These are phyloP conservation scores for Isatis lusitanica DNA, from an alignment of 441 rosid genomes.

Conservation along the genomic window DNA sequence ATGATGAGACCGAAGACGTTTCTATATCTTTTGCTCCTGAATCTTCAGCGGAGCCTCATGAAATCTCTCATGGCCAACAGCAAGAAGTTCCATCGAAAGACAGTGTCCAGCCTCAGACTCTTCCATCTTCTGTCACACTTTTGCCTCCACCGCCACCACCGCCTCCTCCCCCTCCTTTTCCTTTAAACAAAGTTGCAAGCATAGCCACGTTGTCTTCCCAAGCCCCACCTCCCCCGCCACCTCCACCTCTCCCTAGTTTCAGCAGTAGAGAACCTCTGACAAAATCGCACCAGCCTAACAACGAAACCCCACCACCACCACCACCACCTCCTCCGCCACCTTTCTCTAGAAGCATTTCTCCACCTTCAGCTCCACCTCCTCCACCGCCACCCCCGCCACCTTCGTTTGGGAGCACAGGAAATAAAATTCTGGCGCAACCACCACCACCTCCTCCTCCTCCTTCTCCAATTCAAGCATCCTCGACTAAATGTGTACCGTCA, in stretches of 20 bases:
- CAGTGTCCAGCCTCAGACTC: constrained; percentile 25
- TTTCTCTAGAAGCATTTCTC: constrained; percentile 27
- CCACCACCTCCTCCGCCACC: constrained; percentile 39
- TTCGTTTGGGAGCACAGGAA: constrained; percentile 12
- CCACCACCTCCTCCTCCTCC: constrained; percentile 30
- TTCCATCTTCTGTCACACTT: constrained; percentile 26
- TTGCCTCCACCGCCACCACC: constrained; percentile 25
- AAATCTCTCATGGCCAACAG: constrained; percentile 38
- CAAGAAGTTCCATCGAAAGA: constrained; percentile 34
- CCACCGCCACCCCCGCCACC: constrained; percentile 25
- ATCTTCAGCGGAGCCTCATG: constrained; percentile 39
- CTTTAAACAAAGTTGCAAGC: neutral
- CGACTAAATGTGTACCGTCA: constrained; percentile 19
- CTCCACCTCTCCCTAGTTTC: constrained; percentile 35
- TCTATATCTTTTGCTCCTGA: constrained; percentile 39
- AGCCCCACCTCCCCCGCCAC: constrained; percentile 34
- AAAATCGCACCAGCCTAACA: constrained; percentile 33
- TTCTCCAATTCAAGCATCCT: constrained; percentile 32
- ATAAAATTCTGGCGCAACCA: constrained; percentile 11
- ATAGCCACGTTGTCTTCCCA: constrained; percentile 24
- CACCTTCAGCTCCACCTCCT: constrained; percentile 32
- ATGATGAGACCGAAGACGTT: constrained; percentile 41
- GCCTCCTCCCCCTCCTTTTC: constrained; percentile 24
- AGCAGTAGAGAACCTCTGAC: constrained; percentile 28
- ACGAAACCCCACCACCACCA: constrained; percentile 31